Evolutionary conservation across 1,139 yeast species (phyloP).

Genomic region (Candida tropicalis): DNA sequence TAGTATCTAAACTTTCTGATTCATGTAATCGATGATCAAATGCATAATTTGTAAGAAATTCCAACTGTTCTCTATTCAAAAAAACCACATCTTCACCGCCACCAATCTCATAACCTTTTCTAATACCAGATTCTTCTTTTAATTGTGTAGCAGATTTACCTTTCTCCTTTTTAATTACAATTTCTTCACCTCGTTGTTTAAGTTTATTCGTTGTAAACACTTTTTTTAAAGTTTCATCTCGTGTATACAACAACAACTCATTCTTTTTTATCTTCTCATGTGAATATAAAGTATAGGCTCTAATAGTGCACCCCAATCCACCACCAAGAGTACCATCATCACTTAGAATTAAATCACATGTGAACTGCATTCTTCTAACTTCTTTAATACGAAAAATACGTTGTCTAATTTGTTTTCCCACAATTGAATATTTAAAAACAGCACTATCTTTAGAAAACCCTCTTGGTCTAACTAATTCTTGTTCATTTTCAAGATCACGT

Average conservation of each 20-base stretch:
- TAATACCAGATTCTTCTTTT: conserved; percentile 45
- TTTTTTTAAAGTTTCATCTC: conserved; percentile 40
- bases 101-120: conserved; percentile 32
- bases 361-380: conserved; percentile 62
- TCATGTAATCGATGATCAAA: conserved; percentile 36
- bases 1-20: conserved; percentile 29
- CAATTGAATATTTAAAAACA: conserved; percentile 14
- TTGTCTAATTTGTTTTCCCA: conserved; percentile 28
- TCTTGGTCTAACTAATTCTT: conserved; percentile 11
- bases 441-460: conserved; percentile 16
- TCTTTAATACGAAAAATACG: conserved; percentile 59
- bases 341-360: conserved; percentile 53
- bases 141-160: conserved; percentile 26
- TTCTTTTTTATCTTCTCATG: conserved; percentile 50
- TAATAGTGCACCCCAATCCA: conserved; percentile 61
- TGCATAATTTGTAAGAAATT: conserved; percentile 33
- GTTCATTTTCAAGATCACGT: conserved; percentile 13
- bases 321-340: conserved; percentile 47
- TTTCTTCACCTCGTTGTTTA: conserved; percentile 21
- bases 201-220: conserved; percentile 52
- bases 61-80: conserved; percentile 29
- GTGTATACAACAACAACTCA: conserved; percentile 46
- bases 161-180: conserved; percentile 19
- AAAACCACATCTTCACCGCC: conserved; percentile 30
- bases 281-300: conserved; percentile 68